phyloP scores from a whole-genome alignment of 768 basidiomycete species.

The Lentinula detonsa region DNA sequence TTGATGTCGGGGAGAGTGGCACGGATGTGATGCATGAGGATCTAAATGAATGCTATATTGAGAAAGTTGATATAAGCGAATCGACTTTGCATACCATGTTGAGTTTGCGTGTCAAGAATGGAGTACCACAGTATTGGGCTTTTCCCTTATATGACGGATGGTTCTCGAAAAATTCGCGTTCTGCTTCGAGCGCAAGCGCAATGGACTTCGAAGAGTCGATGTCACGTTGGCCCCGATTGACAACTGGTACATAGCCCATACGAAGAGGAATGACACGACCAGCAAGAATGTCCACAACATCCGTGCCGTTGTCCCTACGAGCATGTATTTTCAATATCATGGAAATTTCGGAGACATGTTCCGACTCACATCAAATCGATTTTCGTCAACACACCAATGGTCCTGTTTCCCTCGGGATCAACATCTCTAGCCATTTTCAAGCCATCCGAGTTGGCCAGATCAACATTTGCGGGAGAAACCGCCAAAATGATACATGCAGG shows the following conservation, averaged over 20 bases:
- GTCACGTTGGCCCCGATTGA: constrained; percentile 96
- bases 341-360: not conserved
- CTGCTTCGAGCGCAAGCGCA: constrained; percentile 76
- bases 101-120: constrained; percentile 90
- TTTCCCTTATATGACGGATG: constrained; percentile 92
- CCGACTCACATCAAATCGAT: constrained; percentile 89
- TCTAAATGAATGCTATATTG: constrained; percentile 37
- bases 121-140: constrained; percentile 94
- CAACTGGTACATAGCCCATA: constrained; percentile 96
- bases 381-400: constrained; percentile 98
- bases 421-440: constrained; percentile 94
- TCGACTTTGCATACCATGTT: constrained; percentile 63
- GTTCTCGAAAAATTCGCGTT: constrained; percentile 91
- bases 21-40: constrained; percentile 99
- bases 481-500: constrained; percentile 96
- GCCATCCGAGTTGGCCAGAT: constrained; percentile 98
- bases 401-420: constrained; percentile 93
- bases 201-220: constrained; percentile 90
- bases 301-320: constrained; percentile 91
- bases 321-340: constrained; percentile 2
- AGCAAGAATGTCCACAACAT: constrained; percentile 98
- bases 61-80: not conserved
- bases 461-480: constrained; percentile 92
- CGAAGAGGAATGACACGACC: constrained; percentile 95
- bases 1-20: constrained; percentile 99